These are phyloP conservation scores for Choiromyces venosus DNA, from an alignment of 495 filamentous ascomycete genomes.

Conservation along the genomic window DNA sequence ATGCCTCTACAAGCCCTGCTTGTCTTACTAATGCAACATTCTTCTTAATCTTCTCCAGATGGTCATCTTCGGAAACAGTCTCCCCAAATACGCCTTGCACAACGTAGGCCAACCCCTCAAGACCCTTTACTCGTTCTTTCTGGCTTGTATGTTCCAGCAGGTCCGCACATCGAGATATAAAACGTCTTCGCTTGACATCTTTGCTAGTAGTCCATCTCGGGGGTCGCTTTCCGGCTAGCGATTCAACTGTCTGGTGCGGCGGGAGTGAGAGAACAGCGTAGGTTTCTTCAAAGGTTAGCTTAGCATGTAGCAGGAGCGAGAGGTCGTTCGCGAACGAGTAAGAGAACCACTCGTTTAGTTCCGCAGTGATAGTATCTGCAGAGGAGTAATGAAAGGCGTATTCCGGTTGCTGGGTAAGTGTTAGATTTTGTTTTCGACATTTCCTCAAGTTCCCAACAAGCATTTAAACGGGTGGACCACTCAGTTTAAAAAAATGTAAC, in stretches of 20 bases:
- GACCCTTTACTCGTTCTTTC: slow-evolving; percentile 53
- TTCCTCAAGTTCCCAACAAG: neutral
- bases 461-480: neutral
- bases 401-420: slow-evolving; percentile 57
- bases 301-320: slow-evolving; percentile 60
- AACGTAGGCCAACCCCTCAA: slow-evolving; percentile 73
- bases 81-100: slow-evolving; percentile 51
- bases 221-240: slow-evolving; percentile 33
- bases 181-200: slow-evolving; percentile 46
- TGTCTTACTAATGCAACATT: slow-evolving; percentile 57
- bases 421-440: neutral
- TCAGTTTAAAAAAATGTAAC: neutral
- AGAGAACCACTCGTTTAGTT: slow-evolving; percentile 94
- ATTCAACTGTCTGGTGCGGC: slow-evolving; percentile 16
- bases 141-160: slow-evolving; percentile 50
- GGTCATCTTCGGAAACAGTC: slow-evolving; percentile 52
- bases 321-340: slow-evolving; percentile 87
- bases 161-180: slow-evolving; percentile 47
- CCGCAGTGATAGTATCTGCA: slow-evolving; percentile 69
- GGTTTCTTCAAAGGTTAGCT: slow-evolving; percentile 61
- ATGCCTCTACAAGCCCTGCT: slow-evolving; percentile 54
- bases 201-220: slow-evolving; percentile 53
- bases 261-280: slow-evolving; percentile 45
- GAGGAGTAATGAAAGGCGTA: slow-evolving; percentile 94
- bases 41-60: slow-evolving; percentile 64